Percentiles rank a stretch among this genome's conserved stretches.
Evolutionary conservation across 345 rosid species (phyloP).

Genomic region (Lepidium sativum): DNA sequence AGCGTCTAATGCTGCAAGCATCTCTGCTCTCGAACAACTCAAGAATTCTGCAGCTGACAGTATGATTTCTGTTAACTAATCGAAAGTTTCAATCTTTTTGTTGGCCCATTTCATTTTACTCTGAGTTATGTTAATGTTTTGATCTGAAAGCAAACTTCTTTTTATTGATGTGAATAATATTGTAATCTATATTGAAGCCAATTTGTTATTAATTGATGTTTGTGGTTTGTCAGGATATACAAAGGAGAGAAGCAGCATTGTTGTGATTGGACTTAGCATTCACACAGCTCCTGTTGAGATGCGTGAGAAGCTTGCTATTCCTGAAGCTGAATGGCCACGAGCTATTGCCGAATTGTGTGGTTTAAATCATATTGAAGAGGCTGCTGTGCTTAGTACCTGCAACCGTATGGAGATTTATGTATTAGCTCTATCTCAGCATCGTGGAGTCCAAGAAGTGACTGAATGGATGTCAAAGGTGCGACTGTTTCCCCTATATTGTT

Average conservation of each 20-base stretch:
- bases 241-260: conserved; percentile 58
- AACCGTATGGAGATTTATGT: no score
- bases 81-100: conserved; percentile 7
- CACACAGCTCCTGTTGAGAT: conserved; percentile 65
- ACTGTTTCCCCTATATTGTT: no score
- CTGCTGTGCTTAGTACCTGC: no score
- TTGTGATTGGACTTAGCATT: conserved; percentile 54
- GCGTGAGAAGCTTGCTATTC: conserved; percentile 68
- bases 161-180: not conserved
- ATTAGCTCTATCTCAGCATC: no score
- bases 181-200: not conserved
- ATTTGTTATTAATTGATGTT: not conserved
- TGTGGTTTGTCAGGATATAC: conserved; percentile 39
- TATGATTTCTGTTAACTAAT: conserved; percentile 15
- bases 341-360: no score
- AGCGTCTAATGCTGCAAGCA: conserved; percentile 28
- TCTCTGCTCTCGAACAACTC: conserved; percentile 64
- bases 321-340: no score
- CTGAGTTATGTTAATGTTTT: not conserved
- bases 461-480: no score
- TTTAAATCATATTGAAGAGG: no score
- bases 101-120: not conserved
- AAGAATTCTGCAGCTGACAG: conserved; percentile 59
- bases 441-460: no score
- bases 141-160: not conserved